Evolutionary conservation across 225 moss, liverwort and hornwort genomes (phyloP), one percentile per base, ranked within the genome.

Genomic region (Sphagnum tenellum): DNA sequence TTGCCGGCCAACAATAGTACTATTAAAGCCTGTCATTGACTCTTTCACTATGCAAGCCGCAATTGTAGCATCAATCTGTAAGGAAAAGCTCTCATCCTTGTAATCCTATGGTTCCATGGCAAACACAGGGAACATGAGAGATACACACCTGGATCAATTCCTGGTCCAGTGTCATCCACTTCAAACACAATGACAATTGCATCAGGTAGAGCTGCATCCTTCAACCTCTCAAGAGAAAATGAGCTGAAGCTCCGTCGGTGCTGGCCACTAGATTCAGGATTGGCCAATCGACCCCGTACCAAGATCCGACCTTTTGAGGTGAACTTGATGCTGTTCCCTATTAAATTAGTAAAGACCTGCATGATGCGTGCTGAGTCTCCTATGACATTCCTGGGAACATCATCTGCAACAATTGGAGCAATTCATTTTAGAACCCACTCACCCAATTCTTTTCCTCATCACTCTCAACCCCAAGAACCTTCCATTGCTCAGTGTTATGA

Each of bases 271-370:
- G 68, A 52, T 61, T 82, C 82, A 55, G 14, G 6, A 59, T 73
- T 29, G 56, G 85, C 85, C 57, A 91, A 81, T 55, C 88, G 83
- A 48, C 79, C 90, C 74, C 83, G 83, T 5, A 91, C 86, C 54
- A 78, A 67, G 47, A 91, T 88, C 67, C 88, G 73, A 60, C 90
- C 90, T 62, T 74, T 61, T 7, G 85, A 81, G 58, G 90, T 90
- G 56, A 90, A 90, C 66, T 90, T 90, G 61, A 90, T 71, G 3
- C 88, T 85, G 60, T 90, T 90, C 13, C 88, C 85, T 10, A 90
- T 81, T 67, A 90, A 73, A 67, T 90, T 90, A 50, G 85, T 88
- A 57, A 90, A 90, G 67, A 90, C 81, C 60, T 90, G 90, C 46
- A 88, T 71, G 29, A 79, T 83, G 9, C 88, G 74, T 45, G 88